phyloP scores from a whole-genome alignment of 495 filamentous ascomycete genomes.

The Penicillium macrosclerotiorum region DNA sequence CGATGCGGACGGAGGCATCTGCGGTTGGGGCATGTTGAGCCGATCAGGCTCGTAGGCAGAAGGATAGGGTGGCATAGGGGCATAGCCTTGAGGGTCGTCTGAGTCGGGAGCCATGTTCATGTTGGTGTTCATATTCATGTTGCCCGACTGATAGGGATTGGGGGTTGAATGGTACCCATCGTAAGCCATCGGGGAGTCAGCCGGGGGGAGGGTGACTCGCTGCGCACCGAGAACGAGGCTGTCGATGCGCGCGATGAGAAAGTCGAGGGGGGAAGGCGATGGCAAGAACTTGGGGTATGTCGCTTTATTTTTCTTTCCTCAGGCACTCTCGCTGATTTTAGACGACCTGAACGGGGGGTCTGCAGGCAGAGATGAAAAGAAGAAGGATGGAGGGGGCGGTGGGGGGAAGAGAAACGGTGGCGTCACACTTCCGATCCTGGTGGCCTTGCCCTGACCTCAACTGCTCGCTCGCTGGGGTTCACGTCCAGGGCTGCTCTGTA shows the following conservation, averaged over 20 bases:
- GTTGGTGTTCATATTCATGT: constrained; percentile 27
- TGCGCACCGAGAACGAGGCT: background rate
- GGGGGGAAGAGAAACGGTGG: no score
- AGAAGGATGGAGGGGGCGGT: no score
- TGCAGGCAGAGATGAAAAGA: no score
- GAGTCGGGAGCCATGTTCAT: constrained; percentile 20
- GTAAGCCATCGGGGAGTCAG: constrained; percentile 36
- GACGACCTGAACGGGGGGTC: no score
- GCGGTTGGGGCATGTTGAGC: constrained; percentile 43
- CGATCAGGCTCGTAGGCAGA: constrained; percentile 33
- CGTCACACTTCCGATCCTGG: no score
- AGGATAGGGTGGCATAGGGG: constrained; percentile 35
- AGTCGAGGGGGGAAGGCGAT: background rate
- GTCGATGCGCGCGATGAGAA: constrained; percentile 2
- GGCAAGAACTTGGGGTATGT: background rate
- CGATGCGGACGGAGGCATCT: constrained; percentile 28
- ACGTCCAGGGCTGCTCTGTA: background rate
- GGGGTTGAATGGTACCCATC: constrained; percentile 31
- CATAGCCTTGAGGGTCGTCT: constrained; percentile 19
- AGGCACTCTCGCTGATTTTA: background rate
- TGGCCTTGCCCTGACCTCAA: no score
- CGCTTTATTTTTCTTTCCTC: no score
- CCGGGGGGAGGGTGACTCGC: background rate
- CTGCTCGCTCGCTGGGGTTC: background rate
- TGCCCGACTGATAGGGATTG: constrained; percentile 27